A percentile compares a stretch with the other conserved stretches of the same genome.
These are phyloP conservation scores for Pyrenophora teres DNA, from an alignment of 2,329 filamentous ascomycete species.

Conservation along the genomic window DNA sequence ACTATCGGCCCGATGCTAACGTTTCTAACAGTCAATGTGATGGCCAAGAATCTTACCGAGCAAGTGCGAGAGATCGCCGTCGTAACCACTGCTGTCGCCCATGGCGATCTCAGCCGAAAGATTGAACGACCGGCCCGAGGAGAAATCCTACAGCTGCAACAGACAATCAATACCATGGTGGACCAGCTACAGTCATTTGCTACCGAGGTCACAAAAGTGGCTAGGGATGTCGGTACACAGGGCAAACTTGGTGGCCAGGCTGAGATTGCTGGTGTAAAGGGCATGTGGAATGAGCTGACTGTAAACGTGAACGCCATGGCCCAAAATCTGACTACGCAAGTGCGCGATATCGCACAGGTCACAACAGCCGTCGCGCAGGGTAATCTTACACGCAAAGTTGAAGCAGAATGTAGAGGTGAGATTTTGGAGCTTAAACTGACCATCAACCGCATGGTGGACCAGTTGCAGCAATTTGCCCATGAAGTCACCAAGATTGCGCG, in stretches of 20 bases:
- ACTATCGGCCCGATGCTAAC: slow-evolving; percentile 38
- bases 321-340: slow-evolving; percentile 58
- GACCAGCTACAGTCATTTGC: slow-evolving; percentile 68
- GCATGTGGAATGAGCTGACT: slow-evolving; percentile 70
- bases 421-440: slow-evolving; percentile 58
- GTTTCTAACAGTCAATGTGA: slow-evolving; percentile 75
- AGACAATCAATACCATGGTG: slow-evolving; percentile 77
- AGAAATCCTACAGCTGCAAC: slow-evolving; percentile 92
- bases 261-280: slow-evolving; percentile 67
- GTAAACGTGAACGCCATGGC: slow-evolving; percentile 61
- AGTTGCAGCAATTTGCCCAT: slow-evolving; percentile 58
- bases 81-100: slow-evolving; percentile 93
- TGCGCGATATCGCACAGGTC: slow-evolving; percentile 59
- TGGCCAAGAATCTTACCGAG: slow-evolving; percentile 97
- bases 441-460: slow-evolving; percentile 60
- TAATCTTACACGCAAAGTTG: slow-evolving; percentile 58
- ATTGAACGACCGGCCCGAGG: slow-evolving; percentile 92
- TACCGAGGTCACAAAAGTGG: slow-evolving; percentile 67
- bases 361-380: slow-evolving; percentile 59
- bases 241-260: slow-evolving; percentile 67
- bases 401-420: slow-evolving; percentile 58
- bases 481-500: slow-evolving; percentile 59
- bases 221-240: slow-evolving; percentile 67
- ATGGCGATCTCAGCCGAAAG: slow-evolving; percentile 92
- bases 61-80: slow-evolving; percentile 97